Percentiles rank a stretch among this genome's conserved stretches.
phyloP scores from a whole-genome alignment of 2,329 filamentous ascomycete genomes.

The Basipetospora chlamydospora region DNA sequence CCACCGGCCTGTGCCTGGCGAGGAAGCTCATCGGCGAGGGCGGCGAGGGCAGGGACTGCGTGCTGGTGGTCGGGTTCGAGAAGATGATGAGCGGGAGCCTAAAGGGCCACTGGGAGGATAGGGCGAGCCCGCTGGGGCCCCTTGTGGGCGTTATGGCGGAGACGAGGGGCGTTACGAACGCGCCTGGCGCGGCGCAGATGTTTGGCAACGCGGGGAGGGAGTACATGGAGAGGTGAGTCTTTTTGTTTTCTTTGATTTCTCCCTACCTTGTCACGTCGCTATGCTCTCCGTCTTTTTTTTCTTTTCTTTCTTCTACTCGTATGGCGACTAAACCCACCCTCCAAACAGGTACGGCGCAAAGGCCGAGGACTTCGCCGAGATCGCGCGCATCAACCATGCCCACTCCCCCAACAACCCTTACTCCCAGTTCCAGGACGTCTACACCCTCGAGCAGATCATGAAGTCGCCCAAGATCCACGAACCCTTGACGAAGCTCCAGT shows the following conservation, averaged over 20 bases:
- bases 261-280: conserved; percentile 7
- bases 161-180: conserved; percentile 67
- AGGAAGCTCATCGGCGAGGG: conserved; percentile 67
- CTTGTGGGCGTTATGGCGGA: conserved; percentile 65
- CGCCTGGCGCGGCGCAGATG: conserved; percentile 78
- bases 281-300: conserved; percentile 6
- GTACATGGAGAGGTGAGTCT: conserved; percentile 75
- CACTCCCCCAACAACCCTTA: conserved; percentile 91
- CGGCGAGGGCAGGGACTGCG: conserved; percentile 70
- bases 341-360: conserved; percentile 74
- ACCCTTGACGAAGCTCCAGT: conserved; percentile 94
- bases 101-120: conserved; percentile 71
- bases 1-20: conserved; percentile 74
- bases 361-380: conserved; percentile 81
- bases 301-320: neutral
- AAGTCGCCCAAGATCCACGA: conserved; percentile 63
- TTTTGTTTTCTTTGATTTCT: neutral
- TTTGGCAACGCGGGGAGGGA: conserved; percentile 90
- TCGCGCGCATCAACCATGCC: conserved; percentile 80
- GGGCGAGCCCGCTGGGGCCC: conserved; percentile 64
- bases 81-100: conserved; percentile 95
- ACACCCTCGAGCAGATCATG: conserved; percentile 71
- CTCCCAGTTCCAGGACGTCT: conserved; percentile 91
- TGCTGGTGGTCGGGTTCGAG: conserved; percentile 89
- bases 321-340: neutral